A percentile compares a stretch with the other conserved stretches of the same genome.
Conservation (phyloP, 768 basidiomycete genomes). For the Mycena maculata region DNA sequence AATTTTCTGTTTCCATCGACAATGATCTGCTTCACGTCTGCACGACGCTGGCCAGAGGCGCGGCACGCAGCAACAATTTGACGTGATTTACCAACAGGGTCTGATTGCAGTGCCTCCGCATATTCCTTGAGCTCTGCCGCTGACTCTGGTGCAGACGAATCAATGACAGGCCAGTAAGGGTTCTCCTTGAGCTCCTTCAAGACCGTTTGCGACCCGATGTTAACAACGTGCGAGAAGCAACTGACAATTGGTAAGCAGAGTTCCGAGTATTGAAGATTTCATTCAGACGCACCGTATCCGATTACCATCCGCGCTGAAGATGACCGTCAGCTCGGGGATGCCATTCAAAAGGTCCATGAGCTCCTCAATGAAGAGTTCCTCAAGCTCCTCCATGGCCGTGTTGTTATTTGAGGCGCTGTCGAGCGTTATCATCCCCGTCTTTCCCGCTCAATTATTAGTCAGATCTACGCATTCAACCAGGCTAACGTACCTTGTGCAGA, state of each 20-base stretch:
- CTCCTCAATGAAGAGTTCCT: conserved; percentile 40
- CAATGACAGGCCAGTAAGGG: too few relatives aligned
- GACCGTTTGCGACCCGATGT: conserved; percentile 41
- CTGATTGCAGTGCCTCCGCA: too few relatives aligned
- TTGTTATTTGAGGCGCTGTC: conserved; percentile 53
- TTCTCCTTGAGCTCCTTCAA: too few relatives aligned
- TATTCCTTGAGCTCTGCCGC: too few relatives aligned
- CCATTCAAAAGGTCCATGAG: conserved; percentile 30
- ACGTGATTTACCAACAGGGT: too few relatives aligned
- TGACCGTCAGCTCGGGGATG: not conserved
- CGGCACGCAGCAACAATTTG: too few relatives aligned
- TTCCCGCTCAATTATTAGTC: not conserved
- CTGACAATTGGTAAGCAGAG: conserved; percentile 22
- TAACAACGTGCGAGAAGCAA: conserved; percentile 45
- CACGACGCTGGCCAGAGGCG: too few relatives aligned
- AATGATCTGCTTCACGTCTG: too few relatives aligned
- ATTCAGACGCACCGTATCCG: conserved; percentile 28
- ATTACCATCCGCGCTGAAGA: conserved; percentile 39
- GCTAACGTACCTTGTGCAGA: conserved; percentile 35
- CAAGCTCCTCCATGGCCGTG: conserved; percentile 45
- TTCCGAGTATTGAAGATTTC: not conserved
- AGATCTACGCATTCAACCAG: too few relatives aligned
- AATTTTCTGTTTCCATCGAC: too few relatives aligned
- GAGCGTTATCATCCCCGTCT: conserved; percentile 45
- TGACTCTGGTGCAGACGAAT: too few relatives aligned